These are phyloP conservation scores for Clavaria fumosa DNA, from an alignment of 768 basidiomycete species.

Conservation along the genomic window DNA sequence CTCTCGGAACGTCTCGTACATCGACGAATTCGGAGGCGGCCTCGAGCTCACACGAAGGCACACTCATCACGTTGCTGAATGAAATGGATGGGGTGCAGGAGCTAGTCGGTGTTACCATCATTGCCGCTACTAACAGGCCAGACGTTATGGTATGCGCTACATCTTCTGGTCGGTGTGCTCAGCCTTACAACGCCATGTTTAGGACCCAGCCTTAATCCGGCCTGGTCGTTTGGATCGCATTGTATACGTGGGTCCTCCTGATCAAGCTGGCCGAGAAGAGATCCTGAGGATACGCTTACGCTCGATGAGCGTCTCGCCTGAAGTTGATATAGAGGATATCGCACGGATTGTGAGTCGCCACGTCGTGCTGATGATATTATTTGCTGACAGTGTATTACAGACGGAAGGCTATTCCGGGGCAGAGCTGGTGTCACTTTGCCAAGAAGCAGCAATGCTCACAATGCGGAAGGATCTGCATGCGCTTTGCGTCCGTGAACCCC, in stretches of 20 bases:
- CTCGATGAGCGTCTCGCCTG: constrained; percentile 68
- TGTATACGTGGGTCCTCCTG: constrained; percentile 87
- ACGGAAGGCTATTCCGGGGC: constrained; percentile 94
- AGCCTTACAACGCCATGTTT: constrained; percentile 1
- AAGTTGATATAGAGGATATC: constrained; percentile 49
- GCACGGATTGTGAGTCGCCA: constrained; percentile 43
- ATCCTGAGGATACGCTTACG: constrained; percentile 66
- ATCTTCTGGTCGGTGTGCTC: constrained; percentile 1
- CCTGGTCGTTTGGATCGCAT: constrained; percentile 92
- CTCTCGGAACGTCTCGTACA: constrained; percentile 66
- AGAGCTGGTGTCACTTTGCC: constrained; percentile 81
- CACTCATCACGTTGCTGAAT: constrained; percentile 83
- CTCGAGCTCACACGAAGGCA: constrained; percentile 59
- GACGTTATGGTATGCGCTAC: constrained; percentile 60
- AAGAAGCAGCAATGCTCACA: constrained; percentile 85
- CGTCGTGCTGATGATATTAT: constrained; percentile 1
- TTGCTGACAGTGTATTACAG: constrained; percentile 24
- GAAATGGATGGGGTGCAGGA: constrained; percentile 99
- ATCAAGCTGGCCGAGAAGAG: constrained; percentile 61
- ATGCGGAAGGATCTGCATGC: constrained; percentile 83
- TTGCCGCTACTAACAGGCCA: constrained; percentile 93
- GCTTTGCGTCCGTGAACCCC: constrained; percentile 45
- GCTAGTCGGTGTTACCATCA: constrained; percentile 82
- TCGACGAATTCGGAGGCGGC: constrained; percentile 39
- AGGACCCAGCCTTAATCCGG: constrained; percentile 93